These are phyloP conservation scores for Monilinia aucupariae DNA, from an alignment of 2,329 filamentous ascomycete species.

Conservation along the genomic window DNA sequence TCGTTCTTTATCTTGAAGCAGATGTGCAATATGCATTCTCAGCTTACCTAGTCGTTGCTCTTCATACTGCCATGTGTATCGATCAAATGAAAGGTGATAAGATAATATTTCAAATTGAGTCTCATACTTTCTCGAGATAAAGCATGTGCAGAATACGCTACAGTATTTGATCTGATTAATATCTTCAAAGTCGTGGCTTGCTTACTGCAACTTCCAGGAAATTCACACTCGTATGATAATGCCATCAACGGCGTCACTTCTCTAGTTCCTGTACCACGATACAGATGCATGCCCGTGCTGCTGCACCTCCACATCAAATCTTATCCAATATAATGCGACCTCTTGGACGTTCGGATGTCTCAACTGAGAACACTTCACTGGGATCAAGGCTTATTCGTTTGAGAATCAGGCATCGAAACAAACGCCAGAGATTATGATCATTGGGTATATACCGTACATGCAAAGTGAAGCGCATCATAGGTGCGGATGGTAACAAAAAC, in stretches of 20 bases:
- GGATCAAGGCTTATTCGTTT: background rate
- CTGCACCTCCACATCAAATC: background rate
- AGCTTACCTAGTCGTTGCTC: too few relatives aligned
- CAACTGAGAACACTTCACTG: background rate
- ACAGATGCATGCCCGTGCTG: background rate
- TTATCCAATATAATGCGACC: background rate
- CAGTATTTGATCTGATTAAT: background rate
- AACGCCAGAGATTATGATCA: slow-evolving; percentile 4
- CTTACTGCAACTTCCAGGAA: background rate
- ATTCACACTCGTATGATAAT: background rate
- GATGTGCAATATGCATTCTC: too few relatives aligned
- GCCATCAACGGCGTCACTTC: background rate
- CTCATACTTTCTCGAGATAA: background rate
- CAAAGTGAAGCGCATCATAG: background rate
- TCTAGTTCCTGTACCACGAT: background rate
- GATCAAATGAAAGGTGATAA: background rate
- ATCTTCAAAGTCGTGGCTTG: background rate
- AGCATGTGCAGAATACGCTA: background rate
- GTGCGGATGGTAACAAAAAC: slow-evolving; percentile 6
- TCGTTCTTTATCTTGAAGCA: too few relatives aligned
- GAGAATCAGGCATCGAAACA: background rate
- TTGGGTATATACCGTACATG: slow-evolving; percentile 10
- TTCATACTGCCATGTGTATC: background rate
- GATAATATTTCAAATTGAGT: background rate
- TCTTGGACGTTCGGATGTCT: background rate